Base-by-base conservation (phyloP, 768 basidiomycete species). In the Hypholoma fasciculare region DNA sequence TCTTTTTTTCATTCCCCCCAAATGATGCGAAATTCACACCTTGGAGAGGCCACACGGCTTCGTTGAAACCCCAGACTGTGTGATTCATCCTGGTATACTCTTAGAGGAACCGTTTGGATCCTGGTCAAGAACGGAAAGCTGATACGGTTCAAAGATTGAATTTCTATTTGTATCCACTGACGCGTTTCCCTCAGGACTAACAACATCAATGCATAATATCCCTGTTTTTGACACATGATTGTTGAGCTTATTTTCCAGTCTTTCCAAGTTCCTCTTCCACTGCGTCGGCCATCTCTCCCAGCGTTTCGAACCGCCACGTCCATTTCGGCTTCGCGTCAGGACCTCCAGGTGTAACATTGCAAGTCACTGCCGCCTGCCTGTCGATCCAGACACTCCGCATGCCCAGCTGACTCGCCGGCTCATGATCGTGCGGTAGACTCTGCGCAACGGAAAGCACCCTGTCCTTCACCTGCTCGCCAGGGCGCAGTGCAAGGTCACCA, bases 321-420 rank as follows among this genome's bases (percentile, higher is more conserved):
- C 79, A 85, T 46, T 72, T 71, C 49, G 67, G 62, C 56, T 59
- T 64, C 40, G 61, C 67, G 14, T 51, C 61, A 6, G 49, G 60
- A 7, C 72, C 65, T 61, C 72, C 65, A 42, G 70, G 67, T 19
- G 69, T 69, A 46, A 76, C 76, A 40, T 78, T 72, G 20, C 82
- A 80, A 57, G 78, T 75, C 40, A 75, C 70, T 52, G 83, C 73
- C 1, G 72, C 74, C 74, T 79, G 69, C 17, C 86, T 77, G 53
- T 86, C 82, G 63, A 92, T 89, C 84, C 86, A 92, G 30, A 85
- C 83, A 36, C 82, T 85, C 26, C 63, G 71, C 23, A 92, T 65
- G 0, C 83, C 83, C n/a, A 82, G 71, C 65, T 73, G 69, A 60
- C 74, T 80, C 39, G 88, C 86, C 1, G 90, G 85, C 20, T 77